phyloP scores from a whole-genome alignment of 75 land plant species.

The Cryptomeria japonica region DNA sequence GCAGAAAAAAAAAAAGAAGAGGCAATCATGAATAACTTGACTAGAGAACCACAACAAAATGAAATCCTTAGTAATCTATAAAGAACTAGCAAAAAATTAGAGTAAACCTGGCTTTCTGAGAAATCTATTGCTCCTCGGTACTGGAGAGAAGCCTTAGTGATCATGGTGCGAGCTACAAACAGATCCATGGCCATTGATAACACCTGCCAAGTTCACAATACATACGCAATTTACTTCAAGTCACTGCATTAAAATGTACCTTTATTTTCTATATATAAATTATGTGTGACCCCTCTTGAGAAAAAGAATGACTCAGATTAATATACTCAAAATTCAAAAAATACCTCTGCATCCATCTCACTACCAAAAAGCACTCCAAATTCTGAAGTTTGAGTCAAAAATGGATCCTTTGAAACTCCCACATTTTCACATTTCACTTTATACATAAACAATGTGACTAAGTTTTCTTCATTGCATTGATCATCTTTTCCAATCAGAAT shows the following conservation, averaged over 20 bases:
- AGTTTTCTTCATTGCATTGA: conserved; percentile 21
- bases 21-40: not conserved
- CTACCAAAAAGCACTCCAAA: conserved; percentile 89
- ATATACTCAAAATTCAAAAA: not conserved
- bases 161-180: conserved; percentile 93
- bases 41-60: conserved; percentile 8
- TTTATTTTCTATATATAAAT: not conserved
- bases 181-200: conserved; percentile 97
- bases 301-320: not conserved
- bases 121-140: conserved; percentile 62
- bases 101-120: conserved; percentile 61
- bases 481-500: conserved; percentile 66
- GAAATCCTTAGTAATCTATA: not conserved
- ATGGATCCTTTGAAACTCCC: conserved; percentile 77
- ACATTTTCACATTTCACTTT: conserved; percentile 68
- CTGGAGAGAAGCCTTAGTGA: conserved; percentile 80
- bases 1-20: conserved; percentile 15
- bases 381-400: conserved; percentile 83
- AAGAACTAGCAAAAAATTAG: not conserved
- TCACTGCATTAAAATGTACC: too few relatives aligned
- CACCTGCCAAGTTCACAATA: conserved; percentile 47
- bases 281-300: not conserved
- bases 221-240: not conserved
- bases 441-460: conserved; percentile 69
- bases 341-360: conserved; percentile 97